phyloP scores from a whole-genome alignment of 306 rosid species.

The Dalbergia cochinchinensis region DNA sequence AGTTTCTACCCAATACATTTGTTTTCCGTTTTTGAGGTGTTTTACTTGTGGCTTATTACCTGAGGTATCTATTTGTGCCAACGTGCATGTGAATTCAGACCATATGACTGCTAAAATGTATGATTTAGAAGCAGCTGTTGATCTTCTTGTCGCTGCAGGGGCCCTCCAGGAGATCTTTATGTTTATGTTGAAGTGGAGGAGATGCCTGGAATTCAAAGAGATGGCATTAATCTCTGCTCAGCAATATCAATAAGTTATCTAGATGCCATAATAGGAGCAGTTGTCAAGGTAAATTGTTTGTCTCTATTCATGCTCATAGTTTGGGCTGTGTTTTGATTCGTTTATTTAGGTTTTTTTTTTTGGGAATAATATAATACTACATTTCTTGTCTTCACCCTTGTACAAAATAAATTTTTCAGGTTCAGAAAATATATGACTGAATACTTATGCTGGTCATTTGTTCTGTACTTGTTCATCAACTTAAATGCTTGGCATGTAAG shows the following conservation, averaged over 20 bases:
- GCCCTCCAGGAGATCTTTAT: constrained; percentile 94
- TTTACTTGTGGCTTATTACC: constrained; percentile 9
- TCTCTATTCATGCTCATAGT: constrained; percentile 36
- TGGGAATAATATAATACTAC: not conserved
- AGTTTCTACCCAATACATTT: not conserved
- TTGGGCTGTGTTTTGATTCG: not conserved
- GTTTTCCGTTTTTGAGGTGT: constrained; percentile 11
- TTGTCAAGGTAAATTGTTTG: constrained; percentile 63
- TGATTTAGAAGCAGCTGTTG: constrained; percentile 45
- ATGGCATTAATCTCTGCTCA: constrained; percentile 85
- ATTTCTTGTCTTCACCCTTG: constrained; percentile 1
- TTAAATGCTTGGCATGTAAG: not conserved
- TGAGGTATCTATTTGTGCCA: not conserved
- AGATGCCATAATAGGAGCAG: constrained; percentile 89
- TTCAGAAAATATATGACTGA: constrained; percentile 3
- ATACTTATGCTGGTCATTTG: not conserved
- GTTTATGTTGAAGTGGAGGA: constrained; percentile 89
- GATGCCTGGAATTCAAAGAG: constrained; percentile 88
- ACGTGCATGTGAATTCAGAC: constrained; percentile 29
- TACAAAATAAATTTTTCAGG: not conserved
- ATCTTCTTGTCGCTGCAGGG: constrained; percentile 71
- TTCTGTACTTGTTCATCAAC: not conserved
- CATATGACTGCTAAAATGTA: constrained; percentile 28
- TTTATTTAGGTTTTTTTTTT: not conserved
- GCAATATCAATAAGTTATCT: constrained; percentile 75